phyloP scores from a whole-genome alignment of 2,329 filamentous ascomycete genomes.

The Conoideocrella luteorostrata region DNA sequence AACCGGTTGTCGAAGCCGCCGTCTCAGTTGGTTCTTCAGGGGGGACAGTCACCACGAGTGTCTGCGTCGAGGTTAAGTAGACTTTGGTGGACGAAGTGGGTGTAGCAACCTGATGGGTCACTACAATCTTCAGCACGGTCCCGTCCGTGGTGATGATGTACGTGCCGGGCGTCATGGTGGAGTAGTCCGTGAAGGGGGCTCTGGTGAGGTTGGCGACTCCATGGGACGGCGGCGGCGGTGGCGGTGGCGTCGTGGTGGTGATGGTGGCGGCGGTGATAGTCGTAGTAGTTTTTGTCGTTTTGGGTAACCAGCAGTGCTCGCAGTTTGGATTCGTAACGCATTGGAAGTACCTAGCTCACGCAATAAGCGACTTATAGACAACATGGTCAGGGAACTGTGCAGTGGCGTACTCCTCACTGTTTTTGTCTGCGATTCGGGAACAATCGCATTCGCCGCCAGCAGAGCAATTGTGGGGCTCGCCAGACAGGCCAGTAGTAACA shows the following conservation, averaged over 20 bases:
- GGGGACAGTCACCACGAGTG: conserved; percentile 4
- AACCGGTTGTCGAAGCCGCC: background rate
- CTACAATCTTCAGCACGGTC: conserved; percentile 5
- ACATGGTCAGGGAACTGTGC: background rate
- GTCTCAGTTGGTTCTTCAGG: background rate
- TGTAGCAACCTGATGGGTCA: conserved; percentile 3
- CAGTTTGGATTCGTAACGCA: conserved; percentile 28
- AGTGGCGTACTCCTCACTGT: conserved; percentile 21
- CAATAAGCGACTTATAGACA: too few species aligned
- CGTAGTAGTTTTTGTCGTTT: background rate
- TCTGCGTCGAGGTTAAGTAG: conserved; percentile 7
- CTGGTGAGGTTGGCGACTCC: background rate
- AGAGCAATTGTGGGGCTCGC: conserved; percentile 12
- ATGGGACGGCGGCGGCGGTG: background rate
- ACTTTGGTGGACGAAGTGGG: background rate
- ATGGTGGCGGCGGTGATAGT: too few species aligned
- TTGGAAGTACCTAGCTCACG: conserved; percentile 29
- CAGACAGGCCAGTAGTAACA: background rate
- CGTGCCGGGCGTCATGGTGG: conserved; percentile 2
- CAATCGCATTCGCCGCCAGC: conserved; percentile 22
- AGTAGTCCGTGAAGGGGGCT: background rate
- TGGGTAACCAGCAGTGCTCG: conserved; percentile 15
- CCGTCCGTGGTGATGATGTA: conserved; percentile 5
- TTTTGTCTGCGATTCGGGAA: conserved; percentile 18
- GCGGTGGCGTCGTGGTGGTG: background rate